These are phyloP conservation scores for Erythrobasidium hasegawianum DNA, from an alignment of 1,284 basidiomycete species.

Conservation along the genomic window DNA sequence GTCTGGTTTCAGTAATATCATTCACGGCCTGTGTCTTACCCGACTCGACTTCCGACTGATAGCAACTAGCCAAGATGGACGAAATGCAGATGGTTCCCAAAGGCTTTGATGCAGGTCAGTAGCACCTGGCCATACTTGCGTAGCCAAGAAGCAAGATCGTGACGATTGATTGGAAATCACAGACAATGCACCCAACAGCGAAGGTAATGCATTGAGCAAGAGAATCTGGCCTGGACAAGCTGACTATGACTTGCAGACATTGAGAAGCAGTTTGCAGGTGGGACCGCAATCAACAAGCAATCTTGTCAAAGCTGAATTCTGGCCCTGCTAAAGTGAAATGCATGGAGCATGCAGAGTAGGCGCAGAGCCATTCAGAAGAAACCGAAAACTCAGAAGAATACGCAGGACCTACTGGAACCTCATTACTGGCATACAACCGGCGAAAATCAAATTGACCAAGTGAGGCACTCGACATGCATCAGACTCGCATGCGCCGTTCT, in stretches of 20 bases:
- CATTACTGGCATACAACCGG: conserved; percentile 11
- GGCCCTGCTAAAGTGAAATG: conserved; percentile 7
- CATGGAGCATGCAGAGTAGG: conserved; percentile 35
- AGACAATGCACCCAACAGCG: conserved; percentile 26
- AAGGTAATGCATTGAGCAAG: conserved; percentile 15
- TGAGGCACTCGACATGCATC: no score
- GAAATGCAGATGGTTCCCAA: conserved; percentile 30
- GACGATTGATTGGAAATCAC: neutral
- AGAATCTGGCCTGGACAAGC: neutral
- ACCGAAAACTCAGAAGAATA: neutral
- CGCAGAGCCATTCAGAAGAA: no score
- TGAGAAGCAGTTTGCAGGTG: conserved; percentile 34
- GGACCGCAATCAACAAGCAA: neutral
- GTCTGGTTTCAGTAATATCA: no score
- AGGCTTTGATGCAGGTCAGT: conserved; percentile 31
- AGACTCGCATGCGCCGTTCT: no score
- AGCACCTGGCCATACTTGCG: neutral
- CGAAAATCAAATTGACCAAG: conserved; percentile 30
- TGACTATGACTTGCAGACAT: conserved; percentile 10
- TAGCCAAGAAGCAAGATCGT: neutral
- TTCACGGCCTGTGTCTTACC: no score
- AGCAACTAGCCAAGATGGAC: neutral
- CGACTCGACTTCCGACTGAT: no score
- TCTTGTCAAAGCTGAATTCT: no score
- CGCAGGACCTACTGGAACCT: conserved; percentile 34